Evolutionary conservation across 2,329 filamentous ascomycete genomes (phyloP), one percentile per base, ranked within the genome.

Genomic region (Fusarium heterosporum): DNA sequence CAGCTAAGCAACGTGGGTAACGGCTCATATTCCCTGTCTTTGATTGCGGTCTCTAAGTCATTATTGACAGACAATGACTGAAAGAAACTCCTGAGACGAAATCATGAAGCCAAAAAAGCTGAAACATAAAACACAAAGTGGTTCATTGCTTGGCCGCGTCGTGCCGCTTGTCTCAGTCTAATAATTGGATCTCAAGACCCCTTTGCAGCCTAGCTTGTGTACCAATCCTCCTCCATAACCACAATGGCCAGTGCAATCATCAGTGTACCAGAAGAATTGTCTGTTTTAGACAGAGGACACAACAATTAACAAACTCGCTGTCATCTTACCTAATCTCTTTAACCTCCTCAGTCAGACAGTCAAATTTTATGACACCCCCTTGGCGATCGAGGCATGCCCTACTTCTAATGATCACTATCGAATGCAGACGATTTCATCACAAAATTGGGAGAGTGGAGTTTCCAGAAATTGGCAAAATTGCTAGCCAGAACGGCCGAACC

Each of bases 121-220:
- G 59, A 70, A 64, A 72, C 63, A 59, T 64, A 57, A 70, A 68
- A 65, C 60, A 55, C 47, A 55, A 47, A 6, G 34, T 55, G 68
- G 66, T 66, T 73, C 57, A 56, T 71, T 54, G 61, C 55, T 57
- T 72, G 66, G 61, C 59, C 60, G 64, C 64, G 45, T 69, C 60
- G 58, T 64, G 61, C 70, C 70, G 70, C 58, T 55, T 70, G 69
- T 72, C 71, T 72, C 68, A 73, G 63, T 58, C 55, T 47, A 51
- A 51, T 69, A 70, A 72, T 71, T 73, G 69, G 71, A 53, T 65
- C 55, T 61, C 54, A 60, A 51, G 58, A 49, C 32, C 43, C 65
- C 46, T 64, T 50, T 71, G 49, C 61, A 68, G 64, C 58, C 55
- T 73, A 66, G 67, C 67, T 61, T 57, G 52, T 55, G 54, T 47